Evolutionary conservation across 768 basidiomycete species (phyloP).

Genomic region (Leucocoprinus birnbaumii): DNA sequence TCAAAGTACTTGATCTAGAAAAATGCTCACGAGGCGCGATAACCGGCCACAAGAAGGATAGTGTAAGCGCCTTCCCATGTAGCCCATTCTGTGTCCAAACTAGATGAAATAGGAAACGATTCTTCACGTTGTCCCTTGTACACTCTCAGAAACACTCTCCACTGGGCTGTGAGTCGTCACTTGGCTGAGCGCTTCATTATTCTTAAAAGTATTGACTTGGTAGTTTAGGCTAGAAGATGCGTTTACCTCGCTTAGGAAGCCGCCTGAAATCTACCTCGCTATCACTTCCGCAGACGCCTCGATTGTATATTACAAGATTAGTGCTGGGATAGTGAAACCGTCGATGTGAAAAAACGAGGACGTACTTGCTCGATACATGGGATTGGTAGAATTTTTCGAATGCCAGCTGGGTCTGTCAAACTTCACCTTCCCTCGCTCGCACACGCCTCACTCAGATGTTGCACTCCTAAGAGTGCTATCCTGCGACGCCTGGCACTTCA

Average conservation of each 20-base stretch:
- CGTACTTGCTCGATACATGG: too few relatives aligned
- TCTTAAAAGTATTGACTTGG: conserved; percentile 19
- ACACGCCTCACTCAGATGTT: too few relatives aligned
- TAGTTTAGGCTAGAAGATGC: conserved; percentile 47
- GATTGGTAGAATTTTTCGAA: too few relatives aligned
- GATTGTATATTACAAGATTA: conserved; percentile 82
- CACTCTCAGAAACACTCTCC: conserved; percentile 62
- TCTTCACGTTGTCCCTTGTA: conserved; percentile 62
- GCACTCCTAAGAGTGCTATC: too few relatives aligned
- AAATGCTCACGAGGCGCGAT: conserved; percentile 54
- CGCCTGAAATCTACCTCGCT: conserved; percentile 58
- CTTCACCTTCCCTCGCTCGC: too few relatives aligned
- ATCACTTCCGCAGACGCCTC: conserved; percentile 78
- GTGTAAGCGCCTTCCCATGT: conserved; percentile 30
- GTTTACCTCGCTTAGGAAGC: conserved; percentile 47
- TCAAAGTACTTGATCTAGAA: conserved; percentile 63
- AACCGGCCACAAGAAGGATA: conserved; percentile 51
- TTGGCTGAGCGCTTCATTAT: not conserved
- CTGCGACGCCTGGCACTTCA: too few relatives aligned
- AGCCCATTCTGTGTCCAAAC: not conserved
- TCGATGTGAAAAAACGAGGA: conserved; percentile 35
- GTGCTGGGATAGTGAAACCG: conserved; percentile 75
- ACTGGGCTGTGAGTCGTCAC: conserved; percentile 48
- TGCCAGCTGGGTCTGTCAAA: too few relatives aligned
- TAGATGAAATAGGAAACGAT: conserved; percentile 34